Evolutionary conservation across 768 basidiomycete genomes (phyloP).

Genomic region (Lentinus tigrinus): DNA sequence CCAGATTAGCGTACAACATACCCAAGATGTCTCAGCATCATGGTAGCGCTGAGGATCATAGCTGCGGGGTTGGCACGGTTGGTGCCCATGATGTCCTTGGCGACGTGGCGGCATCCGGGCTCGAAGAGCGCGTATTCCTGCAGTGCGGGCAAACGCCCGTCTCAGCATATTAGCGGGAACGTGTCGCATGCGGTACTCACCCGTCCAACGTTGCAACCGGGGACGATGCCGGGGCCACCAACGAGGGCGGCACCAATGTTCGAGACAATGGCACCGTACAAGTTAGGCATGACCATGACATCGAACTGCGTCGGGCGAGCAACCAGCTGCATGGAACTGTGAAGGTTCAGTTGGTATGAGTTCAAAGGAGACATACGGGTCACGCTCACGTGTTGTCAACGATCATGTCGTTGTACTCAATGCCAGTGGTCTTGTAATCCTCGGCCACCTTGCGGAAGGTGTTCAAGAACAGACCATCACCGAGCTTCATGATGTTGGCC

Average conservation of each 20-base stretch:
- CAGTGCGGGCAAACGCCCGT: constrained; percentile 10
- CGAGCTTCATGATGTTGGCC: constrained; percentile 99
- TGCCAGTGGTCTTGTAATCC: constrained; percentile 92
- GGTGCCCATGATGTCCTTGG: constrained; percentile 94
- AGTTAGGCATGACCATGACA: constrained; percentile 99
- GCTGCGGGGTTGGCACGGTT: constrained; percentile 97
- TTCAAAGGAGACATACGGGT: neutral
- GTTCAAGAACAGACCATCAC: constrained; percentile 97
- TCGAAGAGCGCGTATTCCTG: constrained; percentile 98
- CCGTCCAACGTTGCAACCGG: constrained; percentile 96
- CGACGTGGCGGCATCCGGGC: constrained; percentile 95
- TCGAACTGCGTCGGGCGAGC: constrained; percentile 95
- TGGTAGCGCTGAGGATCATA: constrained; percentile 94
- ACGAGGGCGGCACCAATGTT: constrained; percentile 99
- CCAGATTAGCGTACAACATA: constrained; percentile 29
- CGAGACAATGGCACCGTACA: constrained; percentile 96
- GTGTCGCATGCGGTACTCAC: constrained; percentile 41
- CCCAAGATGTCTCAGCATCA: constrained; percentile 97
- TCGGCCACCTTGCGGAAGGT: constrained; percentile 96
- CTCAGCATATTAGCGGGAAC: neutral
- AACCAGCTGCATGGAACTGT: constrained; percentile 96
- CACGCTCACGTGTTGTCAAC: constrained; percentile 89
- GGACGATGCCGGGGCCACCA: constrained; percentile 96
- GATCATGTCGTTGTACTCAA: constrained; percentile 96
- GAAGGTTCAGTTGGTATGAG: neutral